Percentiles rank a stretch among this genome's conserved stretches.
Conservation (phyloP, 1,284 basidiomycete species). For the Sanguinoderma infundibulare region DNA sequence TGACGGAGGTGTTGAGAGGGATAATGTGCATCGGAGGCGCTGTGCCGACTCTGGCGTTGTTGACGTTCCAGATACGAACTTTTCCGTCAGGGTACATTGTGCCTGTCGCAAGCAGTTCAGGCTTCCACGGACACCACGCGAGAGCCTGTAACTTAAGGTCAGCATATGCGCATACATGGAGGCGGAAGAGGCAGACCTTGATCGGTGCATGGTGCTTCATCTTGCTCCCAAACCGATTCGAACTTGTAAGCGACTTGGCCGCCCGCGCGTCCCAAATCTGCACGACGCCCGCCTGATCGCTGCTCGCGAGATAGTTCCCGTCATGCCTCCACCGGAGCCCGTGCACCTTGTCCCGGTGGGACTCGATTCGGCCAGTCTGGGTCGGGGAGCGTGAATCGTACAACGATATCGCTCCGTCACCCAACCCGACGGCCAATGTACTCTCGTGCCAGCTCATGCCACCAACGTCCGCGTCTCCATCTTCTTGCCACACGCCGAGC, state of each 20-base stretch:
- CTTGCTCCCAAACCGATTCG: slow-evolving; percentile 40
- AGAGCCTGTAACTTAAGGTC: slow-evolving; percentile 50
- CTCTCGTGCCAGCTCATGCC: slow-evolving; percentile 47
- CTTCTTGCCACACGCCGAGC: slow-evolving; percentile 41
- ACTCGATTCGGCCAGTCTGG: slow-evolving; percentile 34
- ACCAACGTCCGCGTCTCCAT: slow-evolving; percentile 40
- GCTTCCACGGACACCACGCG: slow-evolving; percentile 80
- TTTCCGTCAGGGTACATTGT: slow-evolving; percentile 69
- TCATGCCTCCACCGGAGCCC: slow-evolving; percentile 51
- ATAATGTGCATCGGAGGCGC: slow-evolving; percentile 56
- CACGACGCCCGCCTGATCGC: slow-evolving; percentile 47
- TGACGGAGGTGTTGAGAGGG: slow-evolving; percentile 61
- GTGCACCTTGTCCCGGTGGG: slow-evolving; percentile 46
- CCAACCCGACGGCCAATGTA: slow-evolving; percentile 45
- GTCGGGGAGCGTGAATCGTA: slow-evolving; percentile 42
- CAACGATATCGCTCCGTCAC: slow-evolving; percentile 43
- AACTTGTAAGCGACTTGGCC: slow-evolving; percentile 36
- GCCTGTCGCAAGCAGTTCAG: slow-evolving; percentile 69
- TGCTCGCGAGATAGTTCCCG: slow-evolving; percentile 45
- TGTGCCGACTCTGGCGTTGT: slow-evolving; percentile 43
- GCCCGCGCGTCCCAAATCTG: slow-evolving; percentile 51
- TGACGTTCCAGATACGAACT: slow-evolving; percentile 62
- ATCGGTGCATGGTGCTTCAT: slow-evolving; percentile 60
- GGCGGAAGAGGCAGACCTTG: slow-evolving; percentile 47
- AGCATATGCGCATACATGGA: background rate